These are phyloP conservation scores for Zygosaccharomyces sapae DNA, from an alignment of 1,139 yeast species.

Conservation along the genomic window DNA sequence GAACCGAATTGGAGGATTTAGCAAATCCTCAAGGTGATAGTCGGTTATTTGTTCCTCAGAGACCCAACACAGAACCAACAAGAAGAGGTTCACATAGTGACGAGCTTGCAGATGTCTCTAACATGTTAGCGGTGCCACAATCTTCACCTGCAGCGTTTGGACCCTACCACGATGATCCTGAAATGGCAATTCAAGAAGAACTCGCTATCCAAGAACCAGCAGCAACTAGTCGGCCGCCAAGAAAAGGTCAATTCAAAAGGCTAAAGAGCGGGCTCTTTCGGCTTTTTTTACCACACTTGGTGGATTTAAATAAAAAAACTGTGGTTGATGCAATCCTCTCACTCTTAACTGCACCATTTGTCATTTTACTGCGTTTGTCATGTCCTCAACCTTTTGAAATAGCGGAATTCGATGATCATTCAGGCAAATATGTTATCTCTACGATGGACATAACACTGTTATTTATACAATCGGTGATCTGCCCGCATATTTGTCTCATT, in stretches of 20 bases:
- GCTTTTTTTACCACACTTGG: slow-evolving; percentile 31
- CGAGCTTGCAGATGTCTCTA: neutral
- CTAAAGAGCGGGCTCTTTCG: slow-evolving; percentile 15
- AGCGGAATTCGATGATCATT: slow-evolving; percentile 19
- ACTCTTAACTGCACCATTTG: slow-evolving; percentile 29
- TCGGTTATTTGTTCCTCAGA: slow-evolving; percentile 4
- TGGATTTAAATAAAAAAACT: slow-evolving; percentile 26
- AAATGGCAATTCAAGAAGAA: slow-evolving; percentile 9
- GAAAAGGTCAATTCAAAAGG: slow-evolving; percentile 10
- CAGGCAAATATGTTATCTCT: slow-evolving; percentile 16
- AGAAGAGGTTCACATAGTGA: neutral
- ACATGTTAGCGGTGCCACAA: slow-evolving; percentile 9
- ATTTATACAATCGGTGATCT: slow-evolving; percentile 23
- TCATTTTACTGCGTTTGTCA: slow-evolving; percentile 27
- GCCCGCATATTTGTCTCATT: slow-evolving; percentile 24
- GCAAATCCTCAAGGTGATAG: neutral
- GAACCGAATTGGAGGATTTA: slow-evolving; percentile 13
- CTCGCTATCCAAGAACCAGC: slow-evolving; percentile 1
- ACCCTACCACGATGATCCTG: slow-evolving; percentile 28
- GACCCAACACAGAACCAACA: slow-evolving; percentile 27
- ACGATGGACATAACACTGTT: slow-evolving; percentile 17
- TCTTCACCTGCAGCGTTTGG: slow-evolving; percentile 26
- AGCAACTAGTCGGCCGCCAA: slow-evolving; percentile 1
- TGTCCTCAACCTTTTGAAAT: slow-evolving; percentile 29
- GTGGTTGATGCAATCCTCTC: slow-evolving; percentile 26